Conservation (phyloP, 2,329 filamentous ascomycete species). For the Drechslerella coelobrocha region DNA sequence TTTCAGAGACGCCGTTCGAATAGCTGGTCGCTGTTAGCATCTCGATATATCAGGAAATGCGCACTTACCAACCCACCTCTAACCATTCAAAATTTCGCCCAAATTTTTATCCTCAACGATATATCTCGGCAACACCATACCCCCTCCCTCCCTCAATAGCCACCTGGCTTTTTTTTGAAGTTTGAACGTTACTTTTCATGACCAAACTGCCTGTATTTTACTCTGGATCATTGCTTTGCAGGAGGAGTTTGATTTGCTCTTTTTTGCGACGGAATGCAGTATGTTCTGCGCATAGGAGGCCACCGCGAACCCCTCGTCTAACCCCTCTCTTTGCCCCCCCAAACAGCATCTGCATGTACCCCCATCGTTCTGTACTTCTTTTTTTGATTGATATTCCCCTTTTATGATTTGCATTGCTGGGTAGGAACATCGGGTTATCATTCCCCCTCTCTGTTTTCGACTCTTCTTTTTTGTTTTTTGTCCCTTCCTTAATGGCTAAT, state of each 20-base stretch:
- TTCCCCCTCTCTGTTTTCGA: conserved; percentile 22
- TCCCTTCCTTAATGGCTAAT: conserved; percentile 27
- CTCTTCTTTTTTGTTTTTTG: conserved; percentile 10
- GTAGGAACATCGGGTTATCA: conserved; percentile 36
- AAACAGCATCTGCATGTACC: not conserved
- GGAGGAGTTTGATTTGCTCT: conserved; percentile 41
- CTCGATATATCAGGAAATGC: not conserved
- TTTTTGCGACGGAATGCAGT: not conserved
- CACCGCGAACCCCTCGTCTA: not conserved
- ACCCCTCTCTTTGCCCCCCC: not conserved
- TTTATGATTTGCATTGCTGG: conserved; percentile 23
- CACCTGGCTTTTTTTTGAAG: not conserved
- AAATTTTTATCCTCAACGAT: not conserved
- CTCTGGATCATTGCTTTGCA: conserved; percentile 38
- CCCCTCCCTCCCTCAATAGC: no score
- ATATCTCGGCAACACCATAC: not conserved
- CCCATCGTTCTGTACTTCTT: conserved; percentile 7
- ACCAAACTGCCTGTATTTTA: conserved; percentile 24
- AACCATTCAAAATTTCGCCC: not conserved
- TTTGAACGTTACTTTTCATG: conserved; percentile 1
- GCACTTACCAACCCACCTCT: not conserved
- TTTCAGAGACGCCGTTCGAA: conserved; percentile 46
- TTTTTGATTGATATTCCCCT: conserved; percentile 12
- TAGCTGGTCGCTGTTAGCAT: not conserved
- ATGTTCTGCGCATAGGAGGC: conserved; percentile 5